phyloP scores from a whole-genome alignment of 805 yeast genomes.

The Schizosaccharomyces japonicus region DNA sequence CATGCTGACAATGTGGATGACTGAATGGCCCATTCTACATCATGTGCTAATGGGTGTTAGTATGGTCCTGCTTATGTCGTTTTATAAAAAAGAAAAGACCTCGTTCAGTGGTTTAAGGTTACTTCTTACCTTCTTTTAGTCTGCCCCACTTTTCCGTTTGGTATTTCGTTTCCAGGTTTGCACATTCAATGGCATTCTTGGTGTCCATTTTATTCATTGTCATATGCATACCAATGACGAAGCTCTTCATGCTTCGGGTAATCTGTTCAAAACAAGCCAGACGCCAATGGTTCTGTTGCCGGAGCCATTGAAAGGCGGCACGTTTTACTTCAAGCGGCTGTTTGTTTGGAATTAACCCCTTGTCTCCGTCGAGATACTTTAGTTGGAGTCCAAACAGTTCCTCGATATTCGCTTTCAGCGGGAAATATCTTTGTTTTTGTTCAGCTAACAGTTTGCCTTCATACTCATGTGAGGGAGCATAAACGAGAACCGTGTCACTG shows the following conservation, averaged over 20 bases:
- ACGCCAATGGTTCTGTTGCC: slow-evolving; percentile 45
- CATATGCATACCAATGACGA: slow-evolving; percentile 55
- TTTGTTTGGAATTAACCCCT: slow-evolving; percentile 55
- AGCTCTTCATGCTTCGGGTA: slow-evolving; percentile 65
- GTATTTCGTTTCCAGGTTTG: slow-evolving; percentile 55
- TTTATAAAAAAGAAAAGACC: too few relatives aligned
- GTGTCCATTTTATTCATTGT: slow-evolving; percentile 18
- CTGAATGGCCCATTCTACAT: too few relatives aligned
- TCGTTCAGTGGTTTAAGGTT: too few relatives aligned
- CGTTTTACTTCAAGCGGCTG: slow-evolving; percentile 22
- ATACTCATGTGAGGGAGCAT: slow-evolving; percentile 58
- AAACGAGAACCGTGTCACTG: slow-evolving; percentile 77
- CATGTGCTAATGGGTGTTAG: too few relatives aligned
- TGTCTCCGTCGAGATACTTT: slow-evolving; percentile 52
- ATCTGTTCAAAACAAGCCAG: slow-evolving; percentile 75
- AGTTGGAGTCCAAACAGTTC: slow-evolving; percentile 28
- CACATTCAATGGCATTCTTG: slow-evolving; percentile 48
- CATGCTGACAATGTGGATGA: too few relatives aligned
- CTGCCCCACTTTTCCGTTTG: slow-evolving; percentile 94
- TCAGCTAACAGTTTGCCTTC: slow-evolving; percentile 57
- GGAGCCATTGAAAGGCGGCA: slow-evolving; percentile 34
- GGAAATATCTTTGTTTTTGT: slow-evolving; percentile 59
- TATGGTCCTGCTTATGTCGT: too few relatives aligned
- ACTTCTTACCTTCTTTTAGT: slow-evolving; percentile 43
- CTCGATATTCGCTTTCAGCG: slow-evolving; percentile 48